A percentile compares a stretch with the other conserved stretches of the same genome.
Evolutionary conservation across 2,329 filamentous ascomycete species (phyloP).

Genomic region (Pseudogymnoascus verrucosus): DNA sequence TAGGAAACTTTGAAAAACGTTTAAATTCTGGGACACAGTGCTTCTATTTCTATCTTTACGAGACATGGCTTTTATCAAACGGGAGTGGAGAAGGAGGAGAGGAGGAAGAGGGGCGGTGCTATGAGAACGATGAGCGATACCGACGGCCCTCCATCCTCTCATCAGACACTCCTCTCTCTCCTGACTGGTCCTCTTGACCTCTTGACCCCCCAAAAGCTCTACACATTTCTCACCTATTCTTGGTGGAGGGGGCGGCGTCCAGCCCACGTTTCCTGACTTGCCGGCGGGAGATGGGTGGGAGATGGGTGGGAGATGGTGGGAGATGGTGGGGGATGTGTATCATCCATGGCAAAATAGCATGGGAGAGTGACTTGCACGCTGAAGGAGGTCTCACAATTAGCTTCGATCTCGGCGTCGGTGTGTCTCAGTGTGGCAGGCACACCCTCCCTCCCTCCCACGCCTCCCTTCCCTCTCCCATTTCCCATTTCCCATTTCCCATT

Average conservation of each 20-base stretch:
- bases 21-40: neutral
- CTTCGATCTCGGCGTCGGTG: neutral
- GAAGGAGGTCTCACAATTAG: neutral
- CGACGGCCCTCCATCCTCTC: neutral
- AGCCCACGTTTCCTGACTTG: neutral
- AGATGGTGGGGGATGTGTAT: neutral
- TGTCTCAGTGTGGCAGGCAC: neutral
- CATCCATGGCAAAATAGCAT: neutral
- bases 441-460: neutral
- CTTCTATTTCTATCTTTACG: neutral
- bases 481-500: neutral
- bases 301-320: neutral
- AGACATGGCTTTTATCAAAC: neutral
- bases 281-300: neutral
- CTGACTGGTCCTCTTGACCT: conserved; percentile 7
- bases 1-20: neutral
- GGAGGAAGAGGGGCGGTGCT: neutral
- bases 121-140: neutral
- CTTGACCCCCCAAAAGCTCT: neutral
- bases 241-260: neutral
- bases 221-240: neutral
- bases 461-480: neutral
- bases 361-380: neutral
- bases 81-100: neutral
- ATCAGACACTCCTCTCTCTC: conserved; percentile 1